Evolutionary conservation across 345 rosid species (phyloP).

Genomic region (Eucalyptus coolabah): DNA sequence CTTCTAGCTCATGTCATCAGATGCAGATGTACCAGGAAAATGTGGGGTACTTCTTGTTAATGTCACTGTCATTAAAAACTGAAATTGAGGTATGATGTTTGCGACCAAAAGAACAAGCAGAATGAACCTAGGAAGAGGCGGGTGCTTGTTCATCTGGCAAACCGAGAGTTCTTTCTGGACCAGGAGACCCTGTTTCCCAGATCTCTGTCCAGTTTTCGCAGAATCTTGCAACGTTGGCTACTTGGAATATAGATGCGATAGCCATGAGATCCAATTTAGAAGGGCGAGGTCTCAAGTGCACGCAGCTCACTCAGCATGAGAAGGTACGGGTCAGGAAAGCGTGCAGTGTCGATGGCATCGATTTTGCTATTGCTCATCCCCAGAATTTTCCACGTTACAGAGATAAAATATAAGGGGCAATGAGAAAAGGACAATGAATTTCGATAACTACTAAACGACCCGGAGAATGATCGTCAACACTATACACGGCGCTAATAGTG

Average conservation of each 20-base stretch:
- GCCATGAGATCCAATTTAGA: background rate
- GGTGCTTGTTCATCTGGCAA: background rate
- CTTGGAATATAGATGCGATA: background rate
- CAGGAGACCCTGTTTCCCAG: background rate
- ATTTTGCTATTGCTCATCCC: background rate
- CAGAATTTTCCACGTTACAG: background rate
- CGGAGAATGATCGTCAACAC: background rate
- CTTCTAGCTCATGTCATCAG: background rate
- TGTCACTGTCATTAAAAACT: background rate
- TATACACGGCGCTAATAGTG: background rate
- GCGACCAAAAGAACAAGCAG: background rate
- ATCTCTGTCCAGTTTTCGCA: background rate
- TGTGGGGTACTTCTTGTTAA: background rate
- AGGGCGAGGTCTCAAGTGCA: background rate
- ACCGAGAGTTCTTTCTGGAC: background rate
- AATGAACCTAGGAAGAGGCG: background rate
- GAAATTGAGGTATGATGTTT: background rate
- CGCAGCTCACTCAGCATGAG: background rate
- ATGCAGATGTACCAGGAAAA: background rate
- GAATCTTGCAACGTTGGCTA: background rate
- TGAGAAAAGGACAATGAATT: background rate
- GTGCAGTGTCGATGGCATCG: background rate
- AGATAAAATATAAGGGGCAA: background rate
- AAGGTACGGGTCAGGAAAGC: background rate
- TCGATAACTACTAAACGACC: background rate